These are phyloP conservation scores for Penicillium canariense DNA, from an alignment of 495 filamentous ascomycete species.

Conservation along the genomic window DNA sequence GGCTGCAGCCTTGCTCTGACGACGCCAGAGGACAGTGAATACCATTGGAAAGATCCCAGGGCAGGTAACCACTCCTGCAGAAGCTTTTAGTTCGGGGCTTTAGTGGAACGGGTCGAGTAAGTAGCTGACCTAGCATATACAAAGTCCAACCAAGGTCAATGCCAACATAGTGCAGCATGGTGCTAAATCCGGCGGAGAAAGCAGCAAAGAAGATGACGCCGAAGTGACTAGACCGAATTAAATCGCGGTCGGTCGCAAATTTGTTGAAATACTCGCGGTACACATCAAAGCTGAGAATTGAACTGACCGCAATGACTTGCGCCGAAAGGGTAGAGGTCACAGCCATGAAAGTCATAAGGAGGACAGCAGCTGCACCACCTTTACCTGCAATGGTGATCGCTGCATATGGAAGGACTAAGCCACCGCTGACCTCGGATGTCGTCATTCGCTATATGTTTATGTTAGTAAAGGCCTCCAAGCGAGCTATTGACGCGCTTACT, in stretches of 20 bases:
- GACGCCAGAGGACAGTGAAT: slow-evolving; percentile 49
- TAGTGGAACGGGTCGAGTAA: neutral
- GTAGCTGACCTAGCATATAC: slow-evolving; percentile 38
- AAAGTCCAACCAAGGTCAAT: slow-evolving; percentile 35
- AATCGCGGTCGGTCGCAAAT: slow-evolving; percentile 34
- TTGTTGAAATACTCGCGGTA: slow-evolving; percentile 48
- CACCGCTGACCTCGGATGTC: slow-evolving; percentile 34
- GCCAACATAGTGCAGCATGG: slow-evolving; percentile 39
- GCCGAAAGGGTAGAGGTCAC: slow-evolving; percentile 43
- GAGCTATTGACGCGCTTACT: slow-evolving; percentile 14
- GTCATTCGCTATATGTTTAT: slow-evolving; percentile 33
- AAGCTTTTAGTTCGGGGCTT: neutral
- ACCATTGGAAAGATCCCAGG: slow-evolving; percentile 50
- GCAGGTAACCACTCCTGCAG: slow-evolving; percentile 38
- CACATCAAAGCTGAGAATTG: slow-evolving; percentile 41
- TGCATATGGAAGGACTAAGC: slow-evolving; percentile 43
- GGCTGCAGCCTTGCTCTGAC: slow-evolving; percentile 43
- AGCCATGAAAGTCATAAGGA: slow-evolving; percentile 48
- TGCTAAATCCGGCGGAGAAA: slow-evolving; percentile 38
- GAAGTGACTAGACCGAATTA: slow-evolving; percentile 40
- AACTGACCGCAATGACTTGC: slow-evolving; percentile 44
- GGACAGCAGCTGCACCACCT: slow-evolving; percentile 39
- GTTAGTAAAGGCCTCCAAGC: neutral
- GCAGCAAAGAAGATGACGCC: slow-evolving; percentile 47
- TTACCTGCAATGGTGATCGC: slow-evolving; percentile 43